Conservation (phyloP, 106 monocot species). For the Acorus calamus region DNA sequence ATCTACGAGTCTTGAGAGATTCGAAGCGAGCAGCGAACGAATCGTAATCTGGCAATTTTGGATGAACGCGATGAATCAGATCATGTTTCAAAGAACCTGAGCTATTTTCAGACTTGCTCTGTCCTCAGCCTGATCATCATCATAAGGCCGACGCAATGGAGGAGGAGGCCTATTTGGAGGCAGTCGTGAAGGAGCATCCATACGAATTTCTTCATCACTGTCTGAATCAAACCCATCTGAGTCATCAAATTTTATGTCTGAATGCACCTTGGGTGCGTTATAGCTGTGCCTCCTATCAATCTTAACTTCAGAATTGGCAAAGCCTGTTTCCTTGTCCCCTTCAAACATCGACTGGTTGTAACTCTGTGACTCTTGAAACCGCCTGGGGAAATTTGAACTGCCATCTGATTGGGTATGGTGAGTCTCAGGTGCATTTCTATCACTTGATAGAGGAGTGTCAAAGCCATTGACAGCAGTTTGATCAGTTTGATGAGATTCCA, state of each 20-base stretch:
- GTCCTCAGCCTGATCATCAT: slow-evolving; percentile 1
- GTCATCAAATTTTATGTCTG: slow-evolving; percentile 74
- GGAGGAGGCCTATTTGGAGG: slow-evolving; percentile 24
- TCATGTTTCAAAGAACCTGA: slow-evolving; percentile 3
- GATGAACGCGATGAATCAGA: slow-evolving; percentile 51
- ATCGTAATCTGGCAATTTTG: slow-evolving; percentile 85
- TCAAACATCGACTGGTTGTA: slow-evolving; percentile 4
- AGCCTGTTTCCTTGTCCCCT: slow-evolving; percentile 16
- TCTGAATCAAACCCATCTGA: slow-evolving; percentile 68
- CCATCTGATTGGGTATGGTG: background rate
- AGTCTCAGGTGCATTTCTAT: no score
- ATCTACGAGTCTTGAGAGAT: slow-evolving; percentile 39
- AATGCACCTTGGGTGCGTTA: slow-evolving; percentile 7
- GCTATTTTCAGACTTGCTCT: background rate
- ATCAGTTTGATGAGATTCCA: slow-evolving; percentile 20
- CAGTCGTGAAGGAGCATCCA: slow-evolving; percentile 3
- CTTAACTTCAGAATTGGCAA: slow-evolving; percentile 6
- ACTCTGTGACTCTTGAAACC: slow-evolving; percentile 21
- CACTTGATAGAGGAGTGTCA: background rate
- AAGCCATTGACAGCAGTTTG: background rate
- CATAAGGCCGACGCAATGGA: slow-evolving; percentile 11
- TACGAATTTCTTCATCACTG: slow-evolving; percentile 20
- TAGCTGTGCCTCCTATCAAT: slow-evolving; percentile 24
- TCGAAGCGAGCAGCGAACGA: slow-evolving; percentile 66
- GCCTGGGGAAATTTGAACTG: slow-evolving; percentile 5